Percentiles rank a stretch among this genome's conserved stretches.
phyloP scores from a whole-genome alignment of 331 rosid genomes.

The Pyracantha coccinea region DNA sequence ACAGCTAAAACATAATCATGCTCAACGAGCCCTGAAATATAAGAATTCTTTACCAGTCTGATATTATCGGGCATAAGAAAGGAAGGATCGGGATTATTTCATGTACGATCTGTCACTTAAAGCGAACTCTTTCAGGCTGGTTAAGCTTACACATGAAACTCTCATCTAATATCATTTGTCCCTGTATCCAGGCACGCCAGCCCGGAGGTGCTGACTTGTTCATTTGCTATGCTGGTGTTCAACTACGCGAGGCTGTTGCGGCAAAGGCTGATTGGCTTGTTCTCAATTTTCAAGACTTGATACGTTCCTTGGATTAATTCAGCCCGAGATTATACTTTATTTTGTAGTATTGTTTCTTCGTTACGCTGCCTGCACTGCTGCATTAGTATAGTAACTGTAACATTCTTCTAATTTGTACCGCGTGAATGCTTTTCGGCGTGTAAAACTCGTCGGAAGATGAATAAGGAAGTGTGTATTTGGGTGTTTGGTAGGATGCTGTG shows the following conservation, averaged over 20 bases:
- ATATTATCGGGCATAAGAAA: too few species aligned
- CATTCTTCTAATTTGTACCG: background rate
- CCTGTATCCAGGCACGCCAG: constrained; percentile 48
- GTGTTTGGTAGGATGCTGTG: background rate
- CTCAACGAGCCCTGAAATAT: background rate
- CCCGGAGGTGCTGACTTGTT: constrained; percentile 91
- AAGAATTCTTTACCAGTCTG: too few species aligned
- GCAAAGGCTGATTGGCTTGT: constrained; percentile 87
- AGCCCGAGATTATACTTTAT: background rate
- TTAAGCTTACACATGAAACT: too few species aligned
- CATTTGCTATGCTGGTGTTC: constrained; percentile 81
- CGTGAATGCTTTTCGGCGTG: background rate
- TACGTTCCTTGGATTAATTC: constrained; percentile 35
- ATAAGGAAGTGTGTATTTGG: background rate
- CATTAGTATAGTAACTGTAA: background rate
- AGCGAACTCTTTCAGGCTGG: background rate
- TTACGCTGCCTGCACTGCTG: background rate
- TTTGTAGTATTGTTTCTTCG: background rate
- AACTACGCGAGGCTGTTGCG: constrained; percentile 72
- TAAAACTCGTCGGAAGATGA: background rate
- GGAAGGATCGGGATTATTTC: background rate
- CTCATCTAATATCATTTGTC: background rate
- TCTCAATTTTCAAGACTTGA: constrained; percentile 42
- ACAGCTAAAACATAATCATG: background rate
- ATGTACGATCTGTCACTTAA: background rate